These are phyloP conservation scores for Samsoniella hepiali DNA, from an alignment of 2,329 filamentous ascomycete species.

Conservation along the genomic window DNA sequence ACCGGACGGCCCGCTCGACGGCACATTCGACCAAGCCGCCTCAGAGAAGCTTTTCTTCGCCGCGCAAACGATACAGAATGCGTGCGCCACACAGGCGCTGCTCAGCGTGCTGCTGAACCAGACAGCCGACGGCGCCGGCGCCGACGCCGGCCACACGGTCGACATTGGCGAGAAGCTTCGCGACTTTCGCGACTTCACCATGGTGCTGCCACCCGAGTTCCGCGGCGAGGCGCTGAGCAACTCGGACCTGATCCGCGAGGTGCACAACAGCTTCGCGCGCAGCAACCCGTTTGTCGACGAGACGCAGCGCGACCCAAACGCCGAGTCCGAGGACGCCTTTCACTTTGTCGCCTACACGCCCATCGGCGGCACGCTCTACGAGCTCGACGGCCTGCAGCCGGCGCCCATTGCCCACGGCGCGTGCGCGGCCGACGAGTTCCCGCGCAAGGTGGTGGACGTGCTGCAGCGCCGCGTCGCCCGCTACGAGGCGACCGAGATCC, in stretches of 20 bases:
- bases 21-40: constrained; percentile 72
- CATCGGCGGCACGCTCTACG: constrained; percentile 77
- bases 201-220: constrained; percentile 73
- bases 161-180: constrained; percentile 68
- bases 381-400: constrained; percentile 91
- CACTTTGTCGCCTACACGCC: constrained; percentile 96
- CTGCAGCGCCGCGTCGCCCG: constrained; percentile 77
- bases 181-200: constrained; percentile 86
- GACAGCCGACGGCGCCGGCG: constrained; percentile 43
- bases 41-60: constrained; percentile 86
- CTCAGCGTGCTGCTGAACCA: constrained; percentile 91
- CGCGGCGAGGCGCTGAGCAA: constrained; percentile 60
- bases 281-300: constrained; percentile 92
- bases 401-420: constrained; percentile 85
- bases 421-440: constrained; percentile 67
- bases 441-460: constrained; percentile 75
- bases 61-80: constrained; percentile 96
- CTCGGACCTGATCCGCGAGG: constrained; percentile 66
- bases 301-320: constrained; percentile 63
- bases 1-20: constrained; percentile 69
- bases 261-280: constrained; percentile 87
- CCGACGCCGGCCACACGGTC: constrained; percentile 40
- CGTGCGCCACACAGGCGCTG: constrained; percentile 93
- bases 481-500: constrained; percentile 83
- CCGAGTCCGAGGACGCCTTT: constrained; percentile 81